Base-by-base conservation (phyloP, 371 early-diverging fungal species). In the Sporodiniella umbellata region DNA sequence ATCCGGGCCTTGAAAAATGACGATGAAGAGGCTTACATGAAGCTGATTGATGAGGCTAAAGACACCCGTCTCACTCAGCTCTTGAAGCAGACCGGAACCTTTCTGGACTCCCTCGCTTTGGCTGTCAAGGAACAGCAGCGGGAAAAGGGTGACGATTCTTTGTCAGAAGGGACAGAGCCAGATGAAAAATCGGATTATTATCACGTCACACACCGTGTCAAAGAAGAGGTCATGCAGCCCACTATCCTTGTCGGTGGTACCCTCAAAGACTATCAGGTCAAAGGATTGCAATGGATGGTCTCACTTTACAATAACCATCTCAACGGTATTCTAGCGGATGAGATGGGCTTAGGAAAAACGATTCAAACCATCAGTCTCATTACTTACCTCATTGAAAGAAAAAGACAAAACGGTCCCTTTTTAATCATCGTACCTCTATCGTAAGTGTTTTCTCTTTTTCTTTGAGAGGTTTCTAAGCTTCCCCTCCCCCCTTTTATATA, bases 291-390 rank as follows among this genome's bases (percentile, higher is more conserved):
- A 71, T 99, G 99, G 99, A 89, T 99, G 81, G 87, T 99, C 17
- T 95, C 92, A 1, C 77, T 99, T 48, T 96, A 87, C 62, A 89
- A 96, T 53, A 94, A 97, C 60, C 94, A 95, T n/a, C 93, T 99
- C 64, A 99, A 98, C 64, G 98, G 99, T 24, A 99, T 99, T 56
- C 73, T 99, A 21, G 99, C 99, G 25, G 99, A 99, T 77, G 99
- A 99, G 74, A 99, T 99, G 99, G 99, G 99, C 48, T 84, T 99
- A 39, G 99, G 99, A 28, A 99, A 99, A 71, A 99, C 99, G 1
- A 76, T 99, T n/a, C 99, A 99, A 67, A 89, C 93, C 3, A 98
- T 99, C 39, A 90, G 96, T 11, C 96, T 99, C 68, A 80, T 96
- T 30, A 96, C 93, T 17, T 99, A 88, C 64, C 80, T 96, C 45